These are phyloP conservation scores for Hanseniaspora gamundiae DNA, from an alignment of 1,139 yeast genomes.

Conservation along the genomic window DNA sequence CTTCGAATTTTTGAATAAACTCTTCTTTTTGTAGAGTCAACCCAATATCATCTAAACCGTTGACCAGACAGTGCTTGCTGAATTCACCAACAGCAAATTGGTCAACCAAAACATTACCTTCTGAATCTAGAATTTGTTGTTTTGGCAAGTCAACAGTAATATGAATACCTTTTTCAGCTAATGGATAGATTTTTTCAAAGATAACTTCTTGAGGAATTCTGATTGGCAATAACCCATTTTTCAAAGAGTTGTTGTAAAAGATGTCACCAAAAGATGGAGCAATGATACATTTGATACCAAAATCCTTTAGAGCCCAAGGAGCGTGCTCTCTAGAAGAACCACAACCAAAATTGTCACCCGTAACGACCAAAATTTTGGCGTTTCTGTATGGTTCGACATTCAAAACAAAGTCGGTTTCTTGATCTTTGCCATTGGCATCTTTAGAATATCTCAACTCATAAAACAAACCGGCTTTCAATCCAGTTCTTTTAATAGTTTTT, in stretches of 20 bases:
- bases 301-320: slow-evolving; percentile 97
- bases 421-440: slow-evolving; percentile 60
- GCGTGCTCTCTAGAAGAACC: slow-evolving; percentile 99
- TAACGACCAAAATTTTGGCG: slow-evolving; percentile 75
- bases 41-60: slow-evolving; percentile 95
- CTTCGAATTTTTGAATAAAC: slow-evolving; percentile 61
- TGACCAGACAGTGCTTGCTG: slow-evolving; percentile 87
- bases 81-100: slow-evolving; percentile 79
- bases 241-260: slow-evolving; percentile 91
- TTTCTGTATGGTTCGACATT: slow-evolving; percentile 72
- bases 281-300: slow-evolving; percentile 88
- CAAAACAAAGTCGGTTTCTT: slow-evolving; percentile 76
- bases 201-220: slow-evolving; percentile 72
- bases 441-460: slow-evolving; percentile 75
- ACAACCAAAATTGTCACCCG: slow-evolving; percentile 97
- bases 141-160: slow-evolving; percentile 75
- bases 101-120: slow-evolving; percentile 63
- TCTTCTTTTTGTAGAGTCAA: slow-evolving; percentile 85
- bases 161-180: slow-evolving; percentile 60
- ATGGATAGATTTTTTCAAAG: slow-evolving; percentile 56
- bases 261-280: slow-evolving; percentile 98
- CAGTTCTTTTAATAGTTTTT: slow-evolving; percentile 95
- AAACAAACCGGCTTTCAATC: slow-evolving; percentile 76
- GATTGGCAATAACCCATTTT: slow-evolving; percentile 88
- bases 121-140: slow-evolving; percentile 64